Conservation (phyloP, 495 filamentous ascomycete genomes). For the Lepidopterella palustris region DNA sequence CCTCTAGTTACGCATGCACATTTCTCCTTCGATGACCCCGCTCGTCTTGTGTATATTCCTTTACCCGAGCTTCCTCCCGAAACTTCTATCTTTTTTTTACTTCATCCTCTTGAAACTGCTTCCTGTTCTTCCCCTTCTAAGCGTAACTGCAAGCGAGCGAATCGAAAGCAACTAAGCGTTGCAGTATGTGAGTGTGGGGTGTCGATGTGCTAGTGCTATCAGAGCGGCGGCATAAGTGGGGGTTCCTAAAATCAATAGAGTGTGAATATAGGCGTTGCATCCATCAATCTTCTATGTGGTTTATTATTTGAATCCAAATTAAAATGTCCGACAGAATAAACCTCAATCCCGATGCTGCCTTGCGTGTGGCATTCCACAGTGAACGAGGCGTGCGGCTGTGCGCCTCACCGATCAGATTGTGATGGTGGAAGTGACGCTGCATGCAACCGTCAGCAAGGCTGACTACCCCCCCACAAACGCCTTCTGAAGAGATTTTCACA, state of each 20-base stretch:
- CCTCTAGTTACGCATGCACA: neutral
- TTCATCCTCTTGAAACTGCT: neutral
- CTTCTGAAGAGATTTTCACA: neutral
- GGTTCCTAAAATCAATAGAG: constrained; percentile 1
- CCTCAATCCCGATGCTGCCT: too few species aligned
- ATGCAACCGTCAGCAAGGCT: neutral
- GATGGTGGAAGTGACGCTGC: neutral
- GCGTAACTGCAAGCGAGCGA: neutral
- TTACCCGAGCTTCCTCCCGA: neutral
- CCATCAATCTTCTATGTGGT: neutral
- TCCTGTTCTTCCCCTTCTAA: neutral
- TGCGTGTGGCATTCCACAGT: too few species aligned
- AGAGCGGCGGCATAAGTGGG: constrained; percentile 3
- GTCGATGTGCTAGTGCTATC: neutral
- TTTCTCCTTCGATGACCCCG: constrained; percentile 9
- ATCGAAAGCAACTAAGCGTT: neutral
- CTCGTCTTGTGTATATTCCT: constrained; percentile 26
- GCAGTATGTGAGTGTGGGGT: neutral
- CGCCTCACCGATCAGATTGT: neutral
- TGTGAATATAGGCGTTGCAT: neutral
- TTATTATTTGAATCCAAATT: too few species aligned
- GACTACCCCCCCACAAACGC: neutral
- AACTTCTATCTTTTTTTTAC: neutral
- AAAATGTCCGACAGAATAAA: too few species aligned
- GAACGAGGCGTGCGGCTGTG: neutral